These are phyloP conservation scores for Fusarium palustre DNA, from an alignment of 2,329 filamentous ascomycete genomes.

Conservation along the genomic window DNA sequence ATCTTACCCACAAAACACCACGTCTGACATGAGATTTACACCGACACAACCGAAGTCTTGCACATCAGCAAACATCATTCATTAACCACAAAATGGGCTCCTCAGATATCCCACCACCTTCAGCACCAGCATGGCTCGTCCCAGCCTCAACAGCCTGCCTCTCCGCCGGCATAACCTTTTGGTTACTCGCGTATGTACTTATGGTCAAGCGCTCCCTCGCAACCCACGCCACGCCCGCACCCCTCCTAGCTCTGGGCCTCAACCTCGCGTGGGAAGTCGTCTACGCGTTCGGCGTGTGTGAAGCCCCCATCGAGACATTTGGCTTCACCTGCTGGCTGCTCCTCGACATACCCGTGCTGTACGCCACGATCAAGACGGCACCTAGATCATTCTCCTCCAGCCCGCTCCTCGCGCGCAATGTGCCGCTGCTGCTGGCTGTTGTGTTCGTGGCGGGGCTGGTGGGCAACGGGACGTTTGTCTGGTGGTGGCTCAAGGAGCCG, in stretches of 20 bases:
- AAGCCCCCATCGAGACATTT: constrained; percentile 56
- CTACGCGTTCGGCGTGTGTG: constrained; percentile 60
- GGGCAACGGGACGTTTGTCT: constrained; percentile 57
- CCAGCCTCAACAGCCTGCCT: constrained; percentile 53
- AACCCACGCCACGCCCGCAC: constrained; percentile 63
- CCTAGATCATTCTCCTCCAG: constrained; percentile 57
- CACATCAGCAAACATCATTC: neutral
- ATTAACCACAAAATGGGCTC: constrained; percentile 52
- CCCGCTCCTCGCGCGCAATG: constrained; percentile 56
- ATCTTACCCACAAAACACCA: neutral
- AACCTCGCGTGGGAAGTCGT: constrained; percentile 66
- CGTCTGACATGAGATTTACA: neutral
- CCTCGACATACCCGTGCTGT: constrained; percentile 62
- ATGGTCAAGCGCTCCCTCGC: constrained; percentile 59
- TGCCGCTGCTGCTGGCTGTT: constrained; percentile 52
- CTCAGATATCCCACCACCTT: constrained; percentile 53
- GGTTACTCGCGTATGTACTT: constrained; percentile 60
- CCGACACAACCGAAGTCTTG: neutral
- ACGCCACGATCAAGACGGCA: constrained; percentile 59
- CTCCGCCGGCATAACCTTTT: constrained; percentile 53
- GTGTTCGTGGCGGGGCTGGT: constrained; percentile 53
- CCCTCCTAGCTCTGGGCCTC: constrained; percentile 59
- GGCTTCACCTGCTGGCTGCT: constrained; percentile 63
- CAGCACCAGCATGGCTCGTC: constrained; percentile 54
- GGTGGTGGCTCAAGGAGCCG: constrained; percentile 61